Evolutionary conservation across 2,329 filamentous ascomycete species (phyloP).

Genomic region (Thermochaetoides dissita): DNA sequence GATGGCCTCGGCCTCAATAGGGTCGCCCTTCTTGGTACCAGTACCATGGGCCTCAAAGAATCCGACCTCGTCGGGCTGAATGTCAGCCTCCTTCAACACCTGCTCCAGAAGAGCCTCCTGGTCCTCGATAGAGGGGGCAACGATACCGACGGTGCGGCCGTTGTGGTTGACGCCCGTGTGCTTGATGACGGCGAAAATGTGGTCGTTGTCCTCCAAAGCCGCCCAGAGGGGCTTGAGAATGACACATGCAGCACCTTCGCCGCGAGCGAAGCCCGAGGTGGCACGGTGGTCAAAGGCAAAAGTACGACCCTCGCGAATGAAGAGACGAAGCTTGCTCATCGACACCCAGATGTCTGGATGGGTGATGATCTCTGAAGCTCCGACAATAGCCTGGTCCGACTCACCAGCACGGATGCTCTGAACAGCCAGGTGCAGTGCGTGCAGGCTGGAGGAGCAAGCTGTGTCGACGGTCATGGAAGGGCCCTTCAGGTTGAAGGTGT

Average conservation of each 20-base stretch:
- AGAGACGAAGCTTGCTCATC: background rate
- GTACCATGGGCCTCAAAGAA: conserved; percentile 29
- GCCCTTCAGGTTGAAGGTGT: conserved; percentile 24
- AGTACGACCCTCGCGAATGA: conserved; percentile 1
- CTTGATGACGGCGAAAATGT: conserved; percentile 21
- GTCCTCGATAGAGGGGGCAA: background rate
- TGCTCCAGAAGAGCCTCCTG: conserved; percentile 8
- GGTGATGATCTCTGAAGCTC: conserved; percentile 11
- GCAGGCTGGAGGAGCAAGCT: conserved; percentile 24
- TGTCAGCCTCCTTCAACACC: conserved; percentile 1
- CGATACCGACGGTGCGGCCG: conserved; percentile 7
- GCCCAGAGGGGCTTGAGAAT: conserved; percentile 12
- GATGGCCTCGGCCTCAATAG: conserved; percentile 30
- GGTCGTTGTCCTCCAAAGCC: conserved; percentile 17
- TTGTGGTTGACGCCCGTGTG: conserved; percentile 13
- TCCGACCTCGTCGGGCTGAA: conserved; percentile 2
- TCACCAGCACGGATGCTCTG: conserved; percentile 17
- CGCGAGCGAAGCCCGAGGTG: conserved; percentile 33
- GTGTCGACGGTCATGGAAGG: conserved; percentile 21
- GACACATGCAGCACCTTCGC: conserved; percentile 28
- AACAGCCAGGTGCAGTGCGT: conserved; percentile 20
- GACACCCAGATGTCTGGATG: background rate
- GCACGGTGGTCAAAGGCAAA: conserved; percentile 17
- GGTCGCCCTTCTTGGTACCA: conserved; percentile 33
- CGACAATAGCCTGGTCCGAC: conserved; percentile 22